Percentiles rank a stretch among this genome's conserved stretches.
phyloP scores from a whole-genome alignment of 306 rosid species.

The Herpetospermum pedunculosum region DNA sequence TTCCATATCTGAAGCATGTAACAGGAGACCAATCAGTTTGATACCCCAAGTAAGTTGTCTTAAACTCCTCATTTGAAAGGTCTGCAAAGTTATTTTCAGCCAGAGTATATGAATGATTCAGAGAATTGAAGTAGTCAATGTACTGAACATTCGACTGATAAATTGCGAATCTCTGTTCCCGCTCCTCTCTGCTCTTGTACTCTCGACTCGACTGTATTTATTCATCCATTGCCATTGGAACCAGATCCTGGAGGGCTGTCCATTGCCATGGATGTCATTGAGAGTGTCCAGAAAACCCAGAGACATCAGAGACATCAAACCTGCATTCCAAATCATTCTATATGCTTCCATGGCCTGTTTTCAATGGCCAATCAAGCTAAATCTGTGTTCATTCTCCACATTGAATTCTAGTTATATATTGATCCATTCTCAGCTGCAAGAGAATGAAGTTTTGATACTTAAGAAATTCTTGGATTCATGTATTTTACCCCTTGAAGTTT shows the following conservation, averaged over 20 bases:
- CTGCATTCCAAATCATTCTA: slow-evolving; percentile 6
- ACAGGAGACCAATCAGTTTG: not conserved
- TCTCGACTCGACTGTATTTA: slow-evolving; percentile 18
- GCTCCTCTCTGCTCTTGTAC: slow-evolving; percentile 31
- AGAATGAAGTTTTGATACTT: not conserved
- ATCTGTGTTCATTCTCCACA: not conserved
- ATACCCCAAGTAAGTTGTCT: slow-evolving; percentile 25
- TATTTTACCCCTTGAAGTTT: slow-evolving; percentile 25
- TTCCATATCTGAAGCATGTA: slow-evolving; percentile 25
- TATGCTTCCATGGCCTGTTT: slow-evolving; percentile 27
- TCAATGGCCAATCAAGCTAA: not conserved
- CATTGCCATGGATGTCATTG: slow-evolving; percentile 13
- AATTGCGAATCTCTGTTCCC: slow-evolving; percentile 35
- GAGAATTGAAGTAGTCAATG: slow-evolving; percentile 39
- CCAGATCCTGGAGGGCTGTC: slow-evolving; percentile 9
- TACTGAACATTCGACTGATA: slow-evolving; percentile 38
- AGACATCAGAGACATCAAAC: slow-evolving; percentile 23
- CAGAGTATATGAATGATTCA: slow-evolving; percentile 42
- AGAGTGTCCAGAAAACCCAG: slow-evolving; percentile 24
- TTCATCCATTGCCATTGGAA: slow-evolving; percentile 24
- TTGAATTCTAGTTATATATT: not conserved
- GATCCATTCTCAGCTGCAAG: slow-evolving; percentile 9
- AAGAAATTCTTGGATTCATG: slow-evolving; percentile 15
- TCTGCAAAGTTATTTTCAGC: slow-evolving; percentile 57
- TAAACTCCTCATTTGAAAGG: slow-evolving; percentile 45